A percentile compares a stretch with the other conserved stretches of the same genome.
These are phyloP conservation scores for Mycena alexandri DNA, from an alignment of 768 basidiomycete species.

Conservation along the genomic window DNA sequence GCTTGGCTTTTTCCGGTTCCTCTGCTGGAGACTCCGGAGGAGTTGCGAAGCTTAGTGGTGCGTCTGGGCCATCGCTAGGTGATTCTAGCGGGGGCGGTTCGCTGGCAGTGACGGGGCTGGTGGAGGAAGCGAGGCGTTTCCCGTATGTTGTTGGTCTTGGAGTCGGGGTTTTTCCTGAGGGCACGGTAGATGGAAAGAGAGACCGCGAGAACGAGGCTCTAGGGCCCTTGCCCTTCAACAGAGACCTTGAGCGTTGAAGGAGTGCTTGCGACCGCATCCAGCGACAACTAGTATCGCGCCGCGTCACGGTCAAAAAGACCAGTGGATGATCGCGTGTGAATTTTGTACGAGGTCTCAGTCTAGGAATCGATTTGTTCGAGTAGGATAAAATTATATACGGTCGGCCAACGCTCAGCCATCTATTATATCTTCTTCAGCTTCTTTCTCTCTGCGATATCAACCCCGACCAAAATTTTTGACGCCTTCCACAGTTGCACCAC, in stretches of 20 bases:
- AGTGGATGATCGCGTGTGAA: too few species aligned
- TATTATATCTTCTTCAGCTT: slow-evolving; percentile 59
- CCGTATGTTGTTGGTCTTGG: slow-evolving; percentile 30
- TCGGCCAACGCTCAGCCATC: not conserved
- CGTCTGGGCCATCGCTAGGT: slow-evolving; percentile 35
- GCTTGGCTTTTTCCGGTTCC: slow-evolving; percentile 61
- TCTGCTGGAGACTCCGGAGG: slow-evolving; percentile 46
- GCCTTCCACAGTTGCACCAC: slow-evolving; percentile 99
- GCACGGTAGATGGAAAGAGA: slow-evolving; percentile 20
- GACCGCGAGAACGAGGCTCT: slow-evolving; percentile 18
- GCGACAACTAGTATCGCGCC: not conserved
- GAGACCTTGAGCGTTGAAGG: slow-evolving; percentile 26
- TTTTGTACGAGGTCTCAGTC: too few species aligned
- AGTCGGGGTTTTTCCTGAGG: slow-evolving; percentile 31
- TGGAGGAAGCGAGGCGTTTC: slow-evolving; percentile 39
- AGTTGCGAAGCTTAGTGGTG: slow-evolving; percentile 26
- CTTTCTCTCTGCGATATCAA: slow-evolving; percentile 89
- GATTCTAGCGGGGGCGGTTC: slow-evolving; percentile 30
- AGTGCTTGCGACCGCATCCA: slow-evolving; percentile 36
- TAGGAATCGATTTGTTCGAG: not conserved
- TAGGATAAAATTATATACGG: slow-evolving; percentile 30
- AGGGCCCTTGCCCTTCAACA: slow-evolving; percentile 31
- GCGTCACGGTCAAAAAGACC: not conserved
- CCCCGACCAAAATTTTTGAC: slow-evolving; percentile 92
- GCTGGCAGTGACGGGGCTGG: slow-evolving; percentile 27